Conservation (phyloP, 768 basidiomycete genomes). For the Termitomyces sp. region DNA sequence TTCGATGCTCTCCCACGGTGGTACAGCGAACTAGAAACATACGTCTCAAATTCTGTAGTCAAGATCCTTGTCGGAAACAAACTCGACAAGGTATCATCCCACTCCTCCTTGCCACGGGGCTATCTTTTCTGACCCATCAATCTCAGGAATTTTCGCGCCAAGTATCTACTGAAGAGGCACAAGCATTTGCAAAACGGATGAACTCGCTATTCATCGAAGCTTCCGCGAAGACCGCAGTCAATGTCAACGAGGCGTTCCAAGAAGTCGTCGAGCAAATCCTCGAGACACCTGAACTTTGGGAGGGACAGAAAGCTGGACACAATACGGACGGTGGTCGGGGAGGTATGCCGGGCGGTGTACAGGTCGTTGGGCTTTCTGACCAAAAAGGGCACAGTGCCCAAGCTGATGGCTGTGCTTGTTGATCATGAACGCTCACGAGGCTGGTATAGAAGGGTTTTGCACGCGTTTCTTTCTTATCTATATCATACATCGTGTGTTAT, state of each 20-base stretch:
- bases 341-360: conserved; percentile 50
- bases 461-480: neutral
- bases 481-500: neutral
- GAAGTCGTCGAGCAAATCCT: conserved; percentile 82
- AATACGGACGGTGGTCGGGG: conserved; percentile 39
- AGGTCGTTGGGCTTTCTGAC: conserved; percentile 38
- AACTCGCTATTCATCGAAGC: conserved; percentile 87
- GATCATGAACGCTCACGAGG: neutral
- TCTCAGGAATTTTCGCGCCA: conserved; percentile 84
- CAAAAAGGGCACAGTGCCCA: conserved; percentile 12
- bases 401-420: conserved; percentile 29
- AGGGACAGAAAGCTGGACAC: conserved; percentile 26
- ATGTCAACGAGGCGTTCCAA: conserved; percentile 69
- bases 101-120: too few relatives aligned
- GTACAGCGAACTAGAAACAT: conserved; percentile 92
- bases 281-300: conserved; percentile 83
- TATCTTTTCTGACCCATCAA: neutral
- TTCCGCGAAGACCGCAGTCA: conserved; percentile 86
- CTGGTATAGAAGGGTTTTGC: neutral
- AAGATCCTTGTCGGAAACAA: conserved; percentile 97
- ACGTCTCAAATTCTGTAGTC: conserved; percentile 80
- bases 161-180: conserved; percentile 75
- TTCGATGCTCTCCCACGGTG: conserved; percentile 94
- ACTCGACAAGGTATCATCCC: conserved; percentile 70
- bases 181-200: conserved; percentile 79